phyloP scores from a whole-genome alignment of 257 asterid species.

The Rehmannia glutinosa region DNA sequence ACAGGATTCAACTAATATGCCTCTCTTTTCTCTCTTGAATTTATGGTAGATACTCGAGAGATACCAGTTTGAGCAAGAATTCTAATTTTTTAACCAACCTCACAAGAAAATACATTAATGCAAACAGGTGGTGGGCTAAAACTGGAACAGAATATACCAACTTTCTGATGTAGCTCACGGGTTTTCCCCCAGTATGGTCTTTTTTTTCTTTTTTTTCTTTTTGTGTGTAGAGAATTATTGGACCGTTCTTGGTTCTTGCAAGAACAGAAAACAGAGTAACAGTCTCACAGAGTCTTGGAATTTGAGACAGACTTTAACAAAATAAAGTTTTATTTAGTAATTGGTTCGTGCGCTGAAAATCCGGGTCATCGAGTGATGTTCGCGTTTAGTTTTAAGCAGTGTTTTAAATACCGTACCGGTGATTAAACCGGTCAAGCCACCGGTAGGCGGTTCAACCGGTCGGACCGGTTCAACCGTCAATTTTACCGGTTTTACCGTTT shows the following conservation, averaged over 20 bases:
- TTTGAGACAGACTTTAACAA: neutral
- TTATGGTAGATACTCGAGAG: neutral
- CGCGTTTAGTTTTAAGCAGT: too few relatives aligned
- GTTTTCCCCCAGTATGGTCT: neutral
- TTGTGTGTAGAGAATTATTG: neutral
- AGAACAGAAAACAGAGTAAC: neutral
- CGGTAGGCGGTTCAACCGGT: too few relatives aligned
- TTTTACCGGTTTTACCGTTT: too few relatives aligned
- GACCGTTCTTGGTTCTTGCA: neutral
- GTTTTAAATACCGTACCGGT: too few relatives aligned
- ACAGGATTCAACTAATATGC: neutral
- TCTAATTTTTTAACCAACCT: too few relatives aligned
- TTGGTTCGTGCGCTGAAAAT: too few relatives aligned
- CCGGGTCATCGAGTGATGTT: too few relatives aligned
- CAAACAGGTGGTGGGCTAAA: neutral
- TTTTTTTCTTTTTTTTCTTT: neutral
- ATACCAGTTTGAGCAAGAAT: too few relatives aligned
- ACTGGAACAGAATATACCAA: slow-evolving; percentile 4
- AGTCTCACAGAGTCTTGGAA: slow-evolving; percentile 20
- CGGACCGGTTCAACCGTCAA: too few relatives aligned
- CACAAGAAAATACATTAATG: too few relatives aligned
- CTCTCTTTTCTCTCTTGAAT: neutral
- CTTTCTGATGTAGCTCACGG: slow-evolving; percentile 19
- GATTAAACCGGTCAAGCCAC: too few relatives aligned
- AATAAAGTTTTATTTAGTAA: too few relatives aligned